phyloP scores from a whole-genome alignment of 495 filamentous ascomycete genomes.

The Penicillium chermesinum region DNA sequence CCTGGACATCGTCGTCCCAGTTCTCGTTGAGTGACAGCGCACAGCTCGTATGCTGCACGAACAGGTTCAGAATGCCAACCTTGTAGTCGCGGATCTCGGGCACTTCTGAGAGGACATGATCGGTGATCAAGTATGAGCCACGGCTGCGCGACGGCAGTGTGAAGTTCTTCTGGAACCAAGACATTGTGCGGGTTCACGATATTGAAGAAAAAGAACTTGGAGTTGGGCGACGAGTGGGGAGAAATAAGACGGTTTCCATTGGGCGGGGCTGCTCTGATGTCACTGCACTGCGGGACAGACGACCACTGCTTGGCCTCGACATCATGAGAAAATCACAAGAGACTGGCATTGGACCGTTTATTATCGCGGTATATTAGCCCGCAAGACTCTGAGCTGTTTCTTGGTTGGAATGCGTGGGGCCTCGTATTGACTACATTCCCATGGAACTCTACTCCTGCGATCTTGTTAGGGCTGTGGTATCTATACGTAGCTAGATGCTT shows the following conservation, averaged over 20 bases:
- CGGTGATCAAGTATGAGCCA: slow-evolving; percentile 87
- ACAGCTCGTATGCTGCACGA: slow-evolving; percentile 87
- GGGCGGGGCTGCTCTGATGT: slow-evolving; percentile 16
- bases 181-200: slow-evolving; percentile 48
- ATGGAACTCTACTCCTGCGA: too few relatives aligned
- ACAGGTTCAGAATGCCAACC: slow-evolving; percentile 80
- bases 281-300: slow-evolving; percentile 3
- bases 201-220: background rate
- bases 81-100: slow-evolving; percentile 77
- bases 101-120: slow-evolving; percentile 58
- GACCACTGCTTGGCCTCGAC: too few relatives aligned
- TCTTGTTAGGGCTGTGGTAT: too few relatives aligned
- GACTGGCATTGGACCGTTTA: too few relatives aligned
- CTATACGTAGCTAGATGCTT: too few relatives aligned
- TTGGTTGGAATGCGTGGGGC: too few relatives aligned
- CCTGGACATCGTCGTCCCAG: slow-evolving; percentile 75
- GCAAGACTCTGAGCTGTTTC: too few relatives aligned
- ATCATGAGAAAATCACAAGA: too few relatives aligned
- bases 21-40: slow-evolving; percentile 91
- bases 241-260: slow-evolving; percentile 13
- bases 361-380: too few relatives aligned
- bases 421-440: too few relatives aligned
- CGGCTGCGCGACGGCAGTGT: slow-evolving; percentile 66
- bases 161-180: slow-evolving; percentile 77
- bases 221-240: background rate